Percentiles rank a stretch among this genome's conserved stretches.
Evolutionary conservation across 2,329 filamentous ascomycete genomes (phyloP).

Genomic region (Aphanoascus verrucosus): DNA sequence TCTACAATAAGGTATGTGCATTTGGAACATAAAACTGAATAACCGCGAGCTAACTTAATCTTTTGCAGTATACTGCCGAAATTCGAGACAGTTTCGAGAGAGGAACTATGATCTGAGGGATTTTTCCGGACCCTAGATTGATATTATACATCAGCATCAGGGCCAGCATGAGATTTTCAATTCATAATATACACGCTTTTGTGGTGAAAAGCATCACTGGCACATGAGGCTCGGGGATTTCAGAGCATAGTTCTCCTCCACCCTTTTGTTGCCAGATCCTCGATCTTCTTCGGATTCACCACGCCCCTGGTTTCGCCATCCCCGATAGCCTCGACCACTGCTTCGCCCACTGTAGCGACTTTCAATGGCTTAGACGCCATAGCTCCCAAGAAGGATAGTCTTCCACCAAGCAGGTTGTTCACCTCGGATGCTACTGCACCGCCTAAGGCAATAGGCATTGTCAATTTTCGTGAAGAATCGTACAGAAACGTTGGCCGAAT

Average conservation of each 20-base stretch:
- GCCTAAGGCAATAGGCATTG: conserved; percentile 70
- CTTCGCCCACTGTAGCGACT: conserved; percentile 77
- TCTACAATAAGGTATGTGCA: conserved; percentile 72
- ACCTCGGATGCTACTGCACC: conserved; percentile 64
- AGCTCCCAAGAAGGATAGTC: conserved; percentile 68
- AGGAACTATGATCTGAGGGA: conserved; percentile 75
- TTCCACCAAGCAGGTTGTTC: conserved; percentile 66
- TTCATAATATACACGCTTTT: conserved; percentile 12
- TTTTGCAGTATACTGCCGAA: conserved; percentile 68
- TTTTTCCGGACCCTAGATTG: conserved; percentile 2
- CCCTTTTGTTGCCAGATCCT: conserved; percentile 64
- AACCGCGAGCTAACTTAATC: conserved; percentile 2
- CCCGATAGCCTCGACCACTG: conserved; percentile 74
- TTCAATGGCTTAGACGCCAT: conserved; percentile 78
- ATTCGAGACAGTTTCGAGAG: conserved; percentile 96
- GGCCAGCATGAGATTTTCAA: conserved; percentile 5
- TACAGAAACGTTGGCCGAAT: conserved; percentile 81
- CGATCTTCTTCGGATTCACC: conserved; percentile 68
- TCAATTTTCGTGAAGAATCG: conserved; percentile 69
- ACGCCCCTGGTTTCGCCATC: conserved; percentile 63
- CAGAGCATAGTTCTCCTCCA: conserved; percentile 90
- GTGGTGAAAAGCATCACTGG: background rate
- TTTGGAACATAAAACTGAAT: background rate
- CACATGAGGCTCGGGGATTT: conserved; percentile 17
- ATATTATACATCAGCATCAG: conserved; percentile 2